A percentile compares a stretch with the other conserved stretches of the same genome.
Evolutionary conservation across 1,139 yeast species (phyloP).

Genomic region (Hansenula sp.): DNA sequence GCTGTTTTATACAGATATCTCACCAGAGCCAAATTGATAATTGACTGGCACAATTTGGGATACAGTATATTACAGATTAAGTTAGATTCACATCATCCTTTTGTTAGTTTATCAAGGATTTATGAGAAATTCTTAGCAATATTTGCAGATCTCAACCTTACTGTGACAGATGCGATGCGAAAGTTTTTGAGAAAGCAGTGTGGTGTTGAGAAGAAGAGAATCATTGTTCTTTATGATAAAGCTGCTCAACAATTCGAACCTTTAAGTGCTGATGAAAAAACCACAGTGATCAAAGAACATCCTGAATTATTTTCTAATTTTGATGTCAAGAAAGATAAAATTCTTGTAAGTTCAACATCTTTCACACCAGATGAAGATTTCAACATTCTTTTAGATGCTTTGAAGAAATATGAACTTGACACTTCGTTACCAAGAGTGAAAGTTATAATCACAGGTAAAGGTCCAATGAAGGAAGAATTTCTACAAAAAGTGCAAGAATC

Average conservation of each 20-base stretch:
- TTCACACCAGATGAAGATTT: slow-evolving; percentile 97
- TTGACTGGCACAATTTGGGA: slow-evolving; percentile 97
- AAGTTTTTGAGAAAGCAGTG: slow-evolving; percentile 52
- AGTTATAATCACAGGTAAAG: slow-evolving; percentile 88
- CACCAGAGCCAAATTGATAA: slow-evolving; percentile 58
- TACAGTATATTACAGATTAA: slow-evolving; percentile 75
- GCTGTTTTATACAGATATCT: slow-evolving; percentile 50
- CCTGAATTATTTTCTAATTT: slow-evolving; percentile 37
- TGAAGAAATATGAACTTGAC: slow-evolving; percentile 51
- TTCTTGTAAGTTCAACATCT: slow-evolving; percentile 82
- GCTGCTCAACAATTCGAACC: slow-evolving; percentile 71
- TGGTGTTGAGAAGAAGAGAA: slow-evolving; percentile 30
- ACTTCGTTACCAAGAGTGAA: slow-evolving; percentile 43
- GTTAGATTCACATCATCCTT: slow-evolving; percentile 43
- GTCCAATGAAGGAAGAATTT: slow-evolving; percentile 64
- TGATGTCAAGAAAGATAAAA: slow-evolving; percentile 40
- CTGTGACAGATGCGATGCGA: slow-evolving; percentile 80
- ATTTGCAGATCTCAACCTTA: slow-evolving; percentile 64
- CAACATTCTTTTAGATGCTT: slow-evolving; percentile 60
- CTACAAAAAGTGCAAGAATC: slow-evolving; percentile 40
- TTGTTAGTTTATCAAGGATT: slow-evolving; percentile 53
- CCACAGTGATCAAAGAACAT: slow-evolving; percentile 32
- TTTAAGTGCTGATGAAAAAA: slow-evolving; percentile 26
- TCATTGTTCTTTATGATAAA: slow-evolving; percentile 62
- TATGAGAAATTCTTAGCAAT: slow-evolving; percentile 60